phyloP scores from a whole-genome alignment of 257 asterid species.

The Nemophila menziesii region DNA sequence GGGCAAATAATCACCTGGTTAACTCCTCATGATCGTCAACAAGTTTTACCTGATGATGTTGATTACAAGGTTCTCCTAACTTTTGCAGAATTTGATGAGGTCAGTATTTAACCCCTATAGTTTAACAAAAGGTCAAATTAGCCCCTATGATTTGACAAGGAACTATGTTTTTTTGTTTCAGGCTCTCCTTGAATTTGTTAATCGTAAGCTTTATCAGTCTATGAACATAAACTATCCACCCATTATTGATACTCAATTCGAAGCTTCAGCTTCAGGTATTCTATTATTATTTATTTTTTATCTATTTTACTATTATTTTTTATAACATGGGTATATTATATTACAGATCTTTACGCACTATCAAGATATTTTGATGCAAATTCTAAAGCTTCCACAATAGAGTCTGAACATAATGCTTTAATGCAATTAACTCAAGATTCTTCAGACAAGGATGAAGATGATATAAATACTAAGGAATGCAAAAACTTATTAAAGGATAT shows the following conservation, averaged over 20 bases:
- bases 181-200: conserved; percentile 74
- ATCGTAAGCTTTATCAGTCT: conserved; percentile 60
- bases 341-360: conserved; percentile 90
- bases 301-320: too few relatives aligned
- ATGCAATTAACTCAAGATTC: conserved; percentile 68
- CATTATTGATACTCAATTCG: conserved; percentile 77
- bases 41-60: conserved; percentile 77
- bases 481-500: conserved; percentile 56
- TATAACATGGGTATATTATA: too few relatives aligned
- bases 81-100: conserved; percentile 89
- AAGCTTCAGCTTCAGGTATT: conserved; percentile 83
- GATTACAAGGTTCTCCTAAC: conserved; percentile 84
- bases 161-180: conserved; percentile 21
- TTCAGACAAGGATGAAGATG: conserved; percentile 52
- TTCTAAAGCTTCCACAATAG: conserved; percentile 31
- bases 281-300: not conserved
- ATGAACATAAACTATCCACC: conserved; percentile 81
- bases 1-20: conserved; percentile 96
- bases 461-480: conserved; percentile 60
- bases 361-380: conserved; percentile 69
- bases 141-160: too few relatives aligned
- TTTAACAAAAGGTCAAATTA: too few relatives aligned
- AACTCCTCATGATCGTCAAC: conserved; percentile 95
- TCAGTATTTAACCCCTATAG: conserved; percentile 11
- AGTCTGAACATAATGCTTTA: conserved; percentile 62